These are phyloP conservation scores for Tetracladium maxilliforme DNA, from an alignment of 2,329 filamentous ascomycete species.

Conservation along the genomic window DNA sequence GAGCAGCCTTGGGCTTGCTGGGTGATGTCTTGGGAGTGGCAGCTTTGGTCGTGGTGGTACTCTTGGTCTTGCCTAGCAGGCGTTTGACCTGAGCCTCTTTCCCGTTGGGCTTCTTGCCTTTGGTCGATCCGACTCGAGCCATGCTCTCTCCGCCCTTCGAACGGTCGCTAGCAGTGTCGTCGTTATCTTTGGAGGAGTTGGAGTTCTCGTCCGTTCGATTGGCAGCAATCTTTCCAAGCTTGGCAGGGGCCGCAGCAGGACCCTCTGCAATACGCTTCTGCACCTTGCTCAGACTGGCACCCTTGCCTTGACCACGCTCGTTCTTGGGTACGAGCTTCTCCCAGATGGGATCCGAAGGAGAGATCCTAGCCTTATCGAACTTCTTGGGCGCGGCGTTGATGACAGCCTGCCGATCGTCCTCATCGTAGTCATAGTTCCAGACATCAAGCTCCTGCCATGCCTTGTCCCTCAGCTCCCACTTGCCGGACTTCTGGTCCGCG, in stretches of 20 bases:
- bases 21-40: conserved; percentile 19
- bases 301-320: conserved; percentile 43
- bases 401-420: conserved; percentile 37
- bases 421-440: conserved; percentile 43
- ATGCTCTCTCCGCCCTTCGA: conserved; percentile 24
- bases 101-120: conserved; percentile 40
- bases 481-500: conserved; percentile 35
- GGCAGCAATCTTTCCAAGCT: too few species aligned
- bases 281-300: conserved; percentile 43
- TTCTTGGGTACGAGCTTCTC: conserved; percentile 41
- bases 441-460: conserved; percentile 52
- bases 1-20: conserved; percentile 22
- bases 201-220: conserved; percentile 29
- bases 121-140: conserved; percentile 33
- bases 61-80: conserved; percentile 23
- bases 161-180: conserved; percentile 26
- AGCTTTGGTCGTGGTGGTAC: not conserved
- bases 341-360: conserved; percentile 41
- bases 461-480: conserved; percentile 38
- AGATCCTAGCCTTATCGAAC: conserved; percentile 44
- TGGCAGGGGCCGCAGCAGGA: conserved; percentile 30
- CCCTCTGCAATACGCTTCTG: conserved; percentile 42
- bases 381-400: conserved; percentile 45
- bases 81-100: conserved; percentile 41
- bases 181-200: conserved; percentile 22